Conservation (phyloP, 345 rosid species). For the Camelina sativa region DNA sequence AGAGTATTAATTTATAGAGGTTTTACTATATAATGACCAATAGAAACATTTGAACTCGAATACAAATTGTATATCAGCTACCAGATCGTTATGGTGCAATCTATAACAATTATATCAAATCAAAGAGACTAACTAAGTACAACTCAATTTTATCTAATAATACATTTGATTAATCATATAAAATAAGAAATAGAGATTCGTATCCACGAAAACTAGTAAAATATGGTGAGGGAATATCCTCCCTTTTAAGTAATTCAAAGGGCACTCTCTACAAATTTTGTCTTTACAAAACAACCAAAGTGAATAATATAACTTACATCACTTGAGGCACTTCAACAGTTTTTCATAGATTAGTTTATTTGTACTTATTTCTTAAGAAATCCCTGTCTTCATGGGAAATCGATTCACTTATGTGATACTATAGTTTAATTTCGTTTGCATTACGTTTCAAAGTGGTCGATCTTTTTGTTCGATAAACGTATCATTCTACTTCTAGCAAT, state of each 20-base stretch:
- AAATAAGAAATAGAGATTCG: constrained; percentile 30
- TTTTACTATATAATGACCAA: neutral
- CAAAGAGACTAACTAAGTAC: neutral
- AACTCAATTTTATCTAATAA: constrained; percentile 6
- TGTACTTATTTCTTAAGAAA: constrained; percentile 26
- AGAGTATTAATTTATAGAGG: too few species aligned
- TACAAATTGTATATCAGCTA: too few species aligned
- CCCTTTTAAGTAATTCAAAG: constrained; percentile 37
- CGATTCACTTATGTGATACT: constrained; percentile 19
- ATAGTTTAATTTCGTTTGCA: constrained; percentile 11
- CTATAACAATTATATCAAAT: neutral
- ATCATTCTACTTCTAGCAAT: neutral
- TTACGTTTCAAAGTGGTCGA: neutral
- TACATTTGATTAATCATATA: constrained; percentile 11
- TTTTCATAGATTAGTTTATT: constrained; percentile 24
- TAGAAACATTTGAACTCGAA: neutral
- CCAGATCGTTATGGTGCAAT: neutral
- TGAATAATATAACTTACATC: constrained; percentile 10
- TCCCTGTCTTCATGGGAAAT: constrained; percentile 8
- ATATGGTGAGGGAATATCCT: constrained; percentile 30
- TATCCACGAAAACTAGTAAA: constrained; percentile 34
- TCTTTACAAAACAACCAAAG: constrained; percentile 41
- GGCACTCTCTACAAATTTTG: constrained; percentile 21
- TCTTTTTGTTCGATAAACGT: neutral
- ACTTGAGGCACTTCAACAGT: constrained; percentile 36